Evolutionary conservation across 257 asterid genomes (phyloP), one percentile per base, ranked within the genome.

Genomic region (Nicotiana benthamiana): DNA sequence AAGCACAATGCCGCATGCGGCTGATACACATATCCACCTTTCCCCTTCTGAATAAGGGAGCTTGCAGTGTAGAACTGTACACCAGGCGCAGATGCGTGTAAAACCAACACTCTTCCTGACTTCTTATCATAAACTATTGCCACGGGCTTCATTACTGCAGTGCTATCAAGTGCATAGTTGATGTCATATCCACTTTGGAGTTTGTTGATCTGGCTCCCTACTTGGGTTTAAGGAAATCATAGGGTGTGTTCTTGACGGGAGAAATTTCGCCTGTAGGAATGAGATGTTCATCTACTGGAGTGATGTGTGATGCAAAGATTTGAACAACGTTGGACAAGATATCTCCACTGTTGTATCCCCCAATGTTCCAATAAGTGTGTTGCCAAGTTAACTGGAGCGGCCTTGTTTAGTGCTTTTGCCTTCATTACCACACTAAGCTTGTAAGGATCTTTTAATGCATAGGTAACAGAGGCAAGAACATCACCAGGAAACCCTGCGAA

Each of bases 11-110:
- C 87, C 5, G 75, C 48, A 26, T 70, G 67, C 48, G 82, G 64
- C 24, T 61, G 76, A 34, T 77, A 84, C 20, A 70, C 28, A 5
- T 32, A 28, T 30, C 85, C 87, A 18, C 81, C 81, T 72, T 84
- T 84, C 0, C 85, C 87, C 51, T 32, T 60, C 17, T 81, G 43
- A 30, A 13, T 75, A 9, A 81, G 28, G 57, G 18, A 22, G 27
- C 48, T 26, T 1, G 80, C 79, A 20, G 81, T 81, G 34, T 83
- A 77, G 27, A 84, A 81, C 8, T 81, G 87, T 9, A 84, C 34
- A 43, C 77, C 81, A 18, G 83, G 84, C 3, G 83, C 81, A 11
- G 77, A 36, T 0, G 85, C 67, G 27, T 30, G 60, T 56, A 81
- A 6, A 18, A 68, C 28, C 63, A 84, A 17, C 57, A 32, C 72